Percentiles rank a stretch among this genome's conserved stretches.
Evolutionary conservation across 2,329 filamentous ascomycete genomes (phyloP).

Genomic region (Setomelanomma holmii): DNA sequence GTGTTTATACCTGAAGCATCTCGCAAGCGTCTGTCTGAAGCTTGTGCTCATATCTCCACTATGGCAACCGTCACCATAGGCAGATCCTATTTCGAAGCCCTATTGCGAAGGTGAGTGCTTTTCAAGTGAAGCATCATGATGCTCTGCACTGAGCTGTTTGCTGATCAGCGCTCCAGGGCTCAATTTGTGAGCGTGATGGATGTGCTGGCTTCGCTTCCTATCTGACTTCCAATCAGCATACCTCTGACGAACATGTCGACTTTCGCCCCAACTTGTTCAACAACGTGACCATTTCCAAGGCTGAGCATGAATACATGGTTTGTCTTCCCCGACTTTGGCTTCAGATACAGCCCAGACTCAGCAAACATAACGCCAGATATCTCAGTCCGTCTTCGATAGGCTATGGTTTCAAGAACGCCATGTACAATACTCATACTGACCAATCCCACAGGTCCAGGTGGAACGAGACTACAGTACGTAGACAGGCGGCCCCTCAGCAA

Average conservation of each 20-base stretch:
- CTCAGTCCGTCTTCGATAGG: too few species aligned
- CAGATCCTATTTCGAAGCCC: constrained; percentile 66
- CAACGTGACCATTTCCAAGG: constrained; percentile 63
- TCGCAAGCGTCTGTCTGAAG: constrained; percentile 10
- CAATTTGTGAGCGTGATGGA: constrained; percentile 57
- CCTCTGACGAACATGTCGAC: constrained; percentile 46
- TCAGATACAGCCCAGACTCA: not conserved
- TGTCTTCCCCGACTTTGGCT: not conserved
- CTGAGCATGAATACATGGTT: constrained; percentile 67
- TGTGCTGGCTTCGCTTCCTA: too few species aligned
- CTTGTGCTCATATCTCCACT: constrained; percentile 18
- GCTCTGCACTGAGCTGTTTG: constrained; percentile 13
- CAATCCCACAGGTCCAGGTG: constrained; percentile 41
- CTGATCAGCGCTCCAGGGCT: constrained; percentile 49
- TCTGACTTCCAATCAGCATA: constrained; percentile 45
- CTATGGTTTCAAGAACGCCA: too few species aligned
- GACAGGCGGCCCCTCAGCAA: too few species aligned
- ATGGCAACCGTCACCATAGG: constrained; percentile 64
- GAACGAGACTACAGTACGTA: constrained; percentile 64
- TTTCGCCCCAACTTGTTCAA: constrained; percentile 44
- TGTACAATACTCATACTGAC: too few species aligned
- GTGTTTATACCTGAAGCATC: constrained; percentile 10
- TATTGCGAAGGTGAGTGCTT: constrained; percentile 64
- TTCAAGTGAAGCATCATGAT: constrained; percentile 1
- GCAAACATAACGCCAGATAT: too few species aligned